These are phyloP conservation scores for Fusarium haematococcum DNA, from an alignment of 2,329 filamentous ascomycete species.

Conservation along the genomic window DNA sequence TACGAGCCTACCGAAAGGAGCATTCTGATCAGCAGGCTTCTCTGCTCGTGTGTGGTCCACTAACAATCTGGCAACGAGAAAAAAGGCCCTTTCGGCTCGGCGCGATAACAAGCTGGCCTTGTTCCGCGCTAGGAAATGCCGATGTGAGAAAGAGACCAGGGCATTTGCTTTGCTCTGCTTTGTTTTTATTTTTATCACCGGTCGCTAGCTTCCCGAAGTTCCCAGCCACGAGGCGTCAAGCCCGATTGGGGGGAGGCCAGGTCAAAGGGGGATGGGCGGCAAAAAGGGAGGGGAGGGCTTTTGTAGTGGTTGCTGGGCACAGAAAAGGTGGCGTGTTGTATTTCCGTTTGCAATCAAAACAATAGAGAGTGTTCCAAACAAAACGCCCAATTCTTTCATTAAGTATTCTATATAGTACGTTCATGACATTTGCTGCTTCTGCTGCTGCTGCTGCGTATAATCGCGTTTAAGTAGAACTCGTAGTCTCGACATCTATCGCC, in stretches of 20 bases:
- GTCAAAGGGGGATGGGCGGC: slow-evolving; percentile 24
- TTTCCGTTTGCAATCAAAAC: slow-evolving; percentile 1
- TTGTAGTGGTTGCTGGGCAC: slow-evolving; percentile 3
- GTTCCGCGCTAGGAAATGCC: background rate
- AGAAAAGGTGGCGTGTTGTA: slow-evolving; percentile 5
- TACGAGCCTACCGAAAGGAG: slow-evolving; percentile 8
- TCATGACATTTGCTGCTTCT: slow-evolving; percentile 2
- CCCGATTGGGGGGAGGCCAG: background rate
- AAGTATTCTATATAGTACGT: slow-evolving; percentile 37
- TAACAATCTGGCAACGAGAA: background rate
- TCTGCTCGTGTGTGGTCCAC: background rate
- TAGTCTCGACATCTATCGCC: slow-evolving; percentile 50
- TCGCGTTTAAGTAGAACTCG: slow-evolving; percentile 2
- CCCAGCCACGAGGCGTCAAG: slow-evolving; percentile 1
- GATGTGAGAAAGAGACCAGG: slow-evolving; percentile 3
- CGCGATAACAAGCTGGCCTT: background rate
- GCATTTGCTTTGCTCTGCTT: background rate
- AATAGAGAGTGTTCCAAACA: background rate
- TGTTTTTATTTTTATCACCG: slow-evolving; percentile 1
- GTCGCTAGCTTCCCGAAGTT: background rate
- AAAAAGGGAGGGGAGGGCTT: background rate
- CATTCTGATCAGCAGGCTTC: background rate
- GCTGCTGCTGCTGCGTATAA: background rate
- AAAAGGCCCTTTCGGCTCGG: background rate
- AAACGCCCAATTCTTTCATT: slow-evolving; percentile 20